Evolutionary conservation across 345 rosid genomes (phyloP).

Genomic region (Acer saccharum): DNA sequence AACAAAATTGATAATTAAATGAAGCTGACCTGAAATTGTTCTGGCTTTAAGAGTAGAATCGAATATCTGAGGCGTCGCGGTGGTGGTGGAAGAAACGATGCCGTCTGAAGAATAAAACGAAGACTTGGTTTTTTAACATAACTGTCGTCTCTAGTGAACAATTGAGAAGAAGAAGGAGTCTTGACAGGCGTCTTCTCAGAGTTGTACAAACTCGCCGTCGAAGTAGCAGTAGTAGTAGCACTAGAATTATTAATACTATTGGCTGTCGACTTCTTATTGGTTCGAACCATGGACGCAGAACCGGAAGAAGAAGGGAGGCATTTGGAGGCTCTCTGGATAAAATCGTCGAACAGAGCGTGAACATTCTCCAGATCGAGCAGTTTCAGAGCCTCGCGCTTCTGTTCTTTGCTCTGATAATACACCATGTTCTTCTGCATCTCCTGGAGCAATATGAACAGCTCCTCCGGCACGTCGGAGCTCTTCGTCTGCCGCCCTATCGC

Average conservation of each 20-base stretch:
- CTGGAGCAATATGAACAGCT: slow-evolving; percentile 61
- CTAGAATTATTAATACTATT: neutral
- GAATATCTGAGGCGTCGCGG: slow-evolving; percentile 48
- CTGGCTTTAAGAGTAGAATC: slow-evolving; percentile 61
- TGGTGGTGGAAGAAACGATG: slow-evolving; percentile 39
- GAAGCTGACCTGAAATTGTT: slow-evolving; percentile 52
- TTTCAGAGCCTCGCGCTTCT: slow-evolving; percentile 68
- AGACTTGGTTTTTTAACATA: slow-evolving; percentile 56
- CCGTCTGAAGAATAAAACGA: slow-evolving; percentile 51
- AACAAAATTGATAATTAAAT: neutral
- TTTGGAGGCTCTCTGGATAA: slow-evolving; percentile 78
- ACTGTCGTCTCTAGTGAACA: slow-evolving; percentile 71
- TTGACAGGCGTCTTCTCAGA: slow-evolving; percentile 36
- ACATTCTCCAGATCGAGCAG: slow-evolving; percentile 74
- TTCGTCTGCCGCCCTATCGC: slow-evolving; percentile 56
- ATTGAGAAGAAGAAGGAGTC: slow-evolving; percentile 29
- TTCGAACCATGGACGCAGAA: neutral
- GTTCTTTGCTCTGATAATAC: slow-evolving; percentile 64
- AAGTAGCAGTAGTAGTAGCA: slow-evolving; percentile 23
- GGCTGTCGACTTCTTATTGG: neutral
- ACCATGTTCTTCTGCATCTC: slow-evolving; percentile 75
- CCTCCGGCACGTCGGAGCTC: slow-evolving; percentile 60
- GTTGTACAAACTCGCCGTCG: slow-evolving; percentile 19
- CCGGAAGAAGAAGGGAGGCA: slow-evolving; percentile 50
- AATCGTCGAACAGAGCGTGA: slow-evolving; percentile 73